A percentile compares a stretch with the other conserved stretches of the same genome.
phyloP scores from a whole-genome alignment of 176 grass and related monocot genomes.

The Triticum monococcum region DNA sequence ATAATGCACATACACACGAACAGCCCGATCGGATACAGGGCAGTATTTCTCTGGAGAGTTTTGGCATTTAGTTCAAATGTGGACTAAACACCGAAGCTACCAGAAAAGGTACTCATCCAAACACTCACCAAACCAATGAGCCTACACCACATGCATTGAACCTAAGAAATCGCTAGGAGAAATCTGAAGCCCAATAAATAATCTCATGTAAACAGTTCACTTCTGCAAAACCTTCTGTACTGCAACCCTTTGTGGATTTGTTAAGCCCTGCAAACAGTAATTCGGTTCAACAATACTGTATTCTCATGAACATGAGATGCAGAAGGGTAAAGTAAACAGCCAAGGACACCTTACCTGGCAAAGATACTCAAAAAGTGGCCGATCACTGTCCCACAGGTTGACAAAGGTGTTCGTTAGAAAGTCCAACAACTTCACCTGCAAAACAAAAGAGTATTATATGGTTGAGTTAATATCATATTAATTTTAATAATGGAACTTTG shows the following conservation, averaged over 20 bases:
- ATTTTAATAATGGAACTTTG: not conserved
- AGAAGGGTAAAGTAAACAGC: not conserved
- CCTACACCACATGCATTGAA: not conserved
- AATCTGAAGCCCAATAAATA: not conserved
- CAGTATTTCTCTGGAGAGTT: not conserved
- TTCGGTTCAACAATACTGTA: not conserved
- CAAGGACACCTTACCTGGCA: conserved; percentile 60
- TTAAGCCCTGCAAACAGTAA: conserved; percentile 58
- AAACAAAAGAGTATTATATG: not conserved
- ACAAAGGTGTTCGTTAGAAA: conserved; percentile 65
- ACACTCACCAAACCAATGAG: not conserved
- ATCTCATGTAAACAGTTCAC: conserved; percentile 16
- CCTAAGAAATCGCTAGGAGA: not conserved
- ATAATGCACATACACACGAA: not conserved
- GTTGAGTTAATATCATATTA: not conserved
- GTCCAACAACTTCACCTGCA: conserved; percentile 76
- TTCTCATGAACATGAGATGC: not conserved
- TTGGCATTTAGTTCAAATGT: not conserved
- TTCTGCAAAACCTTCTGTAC: conserved; percentile 58
- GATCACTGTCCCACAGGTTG: conserved; percentile 55
- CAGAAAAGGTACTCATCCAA: not conserved
- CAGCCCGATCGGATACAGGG: not conserved
- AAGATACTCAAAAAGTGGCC: conserved; percentile 68
- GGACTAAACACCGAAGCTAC: not conserved
- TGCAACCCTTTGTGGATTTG: conserved; percentile 52